These are phyloP conservation scores for Curvularia lunata DNA, from an alignment of 2,329 filamentous ascomycete genomes.

Conservation along the genomic window DNA sequence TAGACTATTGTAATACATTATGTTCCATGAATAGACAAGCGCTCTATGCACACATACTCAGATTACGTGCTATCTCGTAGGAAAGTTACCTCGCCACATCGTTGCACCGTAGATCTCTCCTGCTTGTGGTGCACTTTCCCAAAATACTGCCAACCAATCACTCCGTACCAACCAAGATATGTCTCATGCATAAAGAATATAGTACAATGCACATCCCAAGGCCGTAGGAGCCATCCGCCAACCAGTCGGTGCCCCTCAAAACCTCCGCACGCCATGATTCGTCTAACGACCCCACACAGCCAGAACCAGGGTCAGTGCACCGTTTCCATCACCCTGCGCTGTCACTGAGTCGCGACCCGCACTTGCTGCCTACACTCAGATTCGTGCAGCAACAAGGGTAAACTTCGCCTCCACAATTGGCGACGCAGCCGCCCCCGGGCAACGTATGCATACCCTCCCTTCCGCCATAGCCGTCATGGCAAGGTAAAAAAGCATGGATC, in stretches of 20 bases:
- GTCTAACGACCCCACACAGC: not conserved
- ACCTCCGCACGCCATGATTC: not conserved
- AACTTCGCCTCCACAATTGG: not conserved
- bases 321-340: not conserved
- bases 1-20: not conserved
- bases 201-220: conserved; percentile 5
- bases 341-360: not conserved
- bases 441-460: not conserved
- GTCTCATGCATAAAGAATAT: not conserved
- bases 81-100: not conserved
- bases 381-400: not conserved
- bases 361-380: not conserved
- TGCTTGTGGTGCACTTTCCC: not conserved
- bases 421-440: not conserved
- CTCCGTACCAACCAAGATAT: not conserved
- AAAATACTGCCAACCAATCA: not conserved
- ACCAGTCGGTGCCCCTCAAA: not conserved
- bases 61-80: not conserved
- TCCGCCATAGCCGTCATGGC: not conserved
- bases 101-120: not conserved
- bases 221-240: not conserved
- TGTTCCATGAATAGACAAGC: not conserved
- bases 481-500: not conserved
- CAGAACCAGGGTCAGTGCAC: not conserved
- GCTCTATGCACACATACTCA: not conserved